Base-by-base conservation (phyloP, 805 yeast genomes). In the Scheffersomyces coipomensis region DNA sequence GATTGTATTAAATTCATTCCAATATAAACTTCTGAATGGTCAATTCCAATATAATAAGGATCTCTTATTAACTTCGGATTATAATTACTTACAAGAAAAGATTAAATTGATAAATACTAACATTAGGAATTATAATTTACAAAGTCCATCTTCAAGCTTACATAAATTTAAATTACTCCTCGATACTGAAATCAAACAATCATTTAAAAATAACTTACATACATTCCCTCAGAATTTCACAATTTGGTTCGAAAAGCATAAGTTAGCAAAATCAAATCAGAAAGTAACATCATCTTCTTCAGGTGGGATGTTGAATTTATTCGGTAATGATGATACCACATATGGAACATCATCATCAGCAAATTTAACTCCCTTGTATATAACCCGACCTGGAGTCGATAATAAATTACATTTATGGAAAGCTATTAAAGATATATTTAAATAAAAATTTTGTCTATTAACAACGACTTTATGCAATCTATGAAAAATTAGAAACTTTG, bases 41-140 rank as follows among this genome's bases (percentile, higher is more conserved):
- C 22, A 11, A 31, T 26, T 4, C 13, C 29, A n/a, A 22, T 23
- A 16, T 31, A 23, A 24, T 27, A 23, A 3, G 26, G 5, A n/a
- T 13, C n/a, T 13, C 10, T 27, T 27, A 27, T 4, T 10, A 13
- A 7, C 15, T 22, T 19, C 38, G 1, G 47, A 52, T 21, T 22
- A 29, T 8, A 31, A 19, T 6, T 64, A 60, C 37, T 34, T 58
- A 8, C 31, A 30, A 6, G 66, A 52, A 23, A 58, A 55, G 39
- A 40, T 55, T 10, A 51, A 43, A 13, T 26, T 42, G 11, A 39
- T 63, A 18, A 64, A 64, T 43, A 42, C 35, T 15, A 26, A 45
- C 3, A 56, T 68, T 23, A 44, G 73, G 26, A 49, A 49, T 38
- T 69, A 67, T 43, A 69, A 69, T 37, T 51, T 69, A 32, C 71